Evolutionary conservation across 768 basidiomycete species (phyloP).

Genomic region (Mycena latifolia): DNA sequence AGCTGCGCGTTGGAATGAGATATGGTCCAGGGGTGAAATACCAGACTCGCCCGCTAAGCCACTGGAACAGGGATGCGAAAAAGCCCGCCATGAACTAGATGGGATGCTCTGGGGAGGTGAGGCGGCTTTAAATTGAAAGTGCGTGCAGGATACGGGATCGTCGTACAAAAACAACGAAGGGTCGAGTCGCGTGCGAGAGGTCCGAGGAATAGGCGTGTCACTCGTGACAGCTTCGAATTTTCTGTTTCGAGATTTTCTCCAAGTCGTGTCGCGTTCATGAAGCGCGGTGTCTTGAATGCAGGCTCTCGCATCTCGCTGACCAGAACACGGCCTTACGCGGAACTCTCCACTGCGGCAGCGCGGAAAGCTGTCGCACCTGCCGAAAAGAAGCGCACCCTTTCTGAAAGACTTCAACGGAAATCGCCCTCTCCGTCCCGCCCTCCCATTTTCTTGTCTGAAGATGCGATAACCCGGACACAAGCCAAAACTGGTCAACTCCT

Average conservation of each 20-base stretch:
- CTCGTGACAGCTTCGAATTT: neutral
- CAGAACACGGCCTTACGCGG: neutral
- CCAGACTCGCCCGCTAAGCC: constrained; percentile 56
- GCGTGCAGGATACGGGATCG: too few relatives aligned
- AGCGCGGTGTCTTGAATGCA: constrained; percentile 28
- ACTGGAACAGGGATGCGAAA: constrained; percentile 57
- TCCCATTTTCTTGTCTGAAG: constrained; percentile 11
- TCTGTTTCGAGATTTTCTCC: neutral
- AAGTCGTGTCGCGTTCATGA: constrained; percentile 24
- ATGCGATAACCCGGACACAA: constrained; percentile 19
- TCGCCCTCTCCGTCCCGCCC: neutral
- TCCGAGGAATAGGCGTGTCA: too few relatives aligned
- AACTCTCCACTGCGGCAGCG: neutral
- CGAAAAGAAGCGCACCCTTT: constrained; percentile 7
- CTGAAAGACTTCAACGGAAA: constrained; percentile 21
- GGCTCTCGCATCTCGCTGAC: constrained; percentile 13
- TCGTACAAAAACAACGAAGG: too few relatives aligned
- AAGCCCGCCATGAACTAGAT: constrained; percentile 58
- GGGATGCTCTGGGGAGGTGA: too few relatives aligned
- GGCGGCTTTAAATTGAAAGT: too few relatives aligned
- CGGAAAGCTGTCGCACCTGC: neutral
- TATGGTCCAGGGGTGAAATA: neutral
- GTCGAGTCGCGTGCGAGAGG: too few relatives aligned
- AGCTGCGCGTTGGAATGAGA: constrained; percentile 49
- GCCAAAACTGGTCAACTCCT: constrained; percentile 23